Evolutionary conservation across 495 filamentous ascomycete species (phyloP), one percentile per base, ranked within the genome.

Genomic region (Penicillium nucicola): DNA sequence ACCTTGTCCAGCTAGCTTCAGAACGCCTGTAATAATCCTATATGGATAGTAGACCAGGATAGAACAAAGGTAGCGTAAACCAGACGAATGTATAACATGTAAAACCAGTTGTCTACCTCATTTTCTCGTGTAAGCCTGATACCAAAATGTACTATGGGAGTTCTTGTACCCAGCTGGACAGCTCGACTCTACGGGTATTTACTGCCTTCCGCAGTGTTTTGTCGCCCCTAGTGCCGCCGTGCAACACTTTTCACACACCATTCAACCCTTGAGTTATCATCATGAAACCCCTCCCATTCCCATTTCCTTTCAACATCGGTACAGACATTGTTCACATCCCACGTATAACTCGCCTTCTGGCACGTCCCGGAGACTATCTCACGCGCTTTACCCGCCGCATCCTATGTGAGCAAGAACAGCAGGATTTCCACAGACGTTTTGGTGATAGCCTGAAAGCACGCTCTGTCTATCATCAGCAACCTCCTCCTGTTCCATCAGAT

Each of bases 291-390:
- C 42, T 63, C 10, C 68, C 70, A 7, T 76, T 76, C 53, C 74
- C 72, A 22, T 54, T 68, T 42, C 40, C 70, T 36, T 56, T 78
- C 20, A 69, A 74, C 42, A 72, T 80, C 45, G 77, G 77, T 46
- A 72, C 78, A 43, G 77, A 80, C 65, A 73, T 81, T 49, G 76
- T 80, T 50, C 75, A 81, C 58, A 65, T 78, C 55, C 77, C 77
- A 1, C 77, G 76, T 23, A 76, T 80, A 40, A 45, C 63, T 45
- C 70, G 69, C 32, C 73, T 79, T 44, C 54, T 81, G 51, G 61
- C 54, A 42, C 70, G 60, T 32, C 66, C 62, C 28, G 54, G 55
- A 10, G 55, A 57, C 49, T 76, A 77, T 61, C 59, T 78, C 22
- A 35, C 70, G 22, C 74, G 72, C 49, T 81, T 81, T 67, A 76